A percentile compares a stretch with the other conserved stretches of the same genome.
phyloP scores from a whole-genome alignment of 768 basidiomycete species.

The Pleurotus sapidus region DNA sequence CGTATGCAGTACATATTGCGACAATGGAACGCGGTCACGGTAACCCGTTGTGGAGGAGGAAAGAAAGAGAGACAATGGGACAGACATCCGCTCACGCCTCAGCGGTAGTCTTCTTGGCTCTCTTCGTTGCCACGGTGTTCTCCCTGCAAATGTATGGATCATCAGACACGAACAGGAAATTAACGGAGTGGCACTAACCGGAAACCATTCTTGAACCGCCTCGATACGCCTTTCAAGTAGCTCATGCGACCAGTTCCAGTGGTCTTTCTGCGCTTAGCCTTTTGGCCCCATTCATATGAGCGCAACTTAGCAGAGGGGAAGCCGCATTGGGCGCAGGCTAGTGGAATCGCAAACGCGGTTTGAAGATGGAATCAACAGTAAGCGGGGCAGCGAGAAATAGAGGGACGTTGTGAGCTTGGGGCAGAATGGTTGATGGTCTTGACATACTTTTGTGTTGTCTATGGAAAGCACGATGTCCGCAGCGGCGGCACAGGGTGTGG shows the following conservation, averaged over 20 bases:
- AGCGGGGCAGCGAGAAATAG: neutral
- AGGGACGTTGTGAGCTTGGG: neutral
- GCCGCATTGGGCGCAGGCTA: slow-evolving; percentile 94
- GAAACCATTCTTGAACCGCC: slow-evolving; percentile 99
- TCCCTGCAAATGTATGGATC: slow-evolving; percentile 47
- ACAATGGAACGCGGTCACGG: neutral
- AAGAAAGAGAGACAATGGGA: neutral
- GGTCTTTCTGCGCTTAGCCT: slow-evolving; percentile 99
- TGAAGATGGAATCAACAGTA: neutral
- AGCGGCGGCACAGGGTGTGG: slow-evolving; percentile 96
- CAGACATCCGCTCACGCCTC: slow-evolving; percentile 27
- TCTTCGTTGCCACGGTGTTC: slow-evolving; percentile 90
- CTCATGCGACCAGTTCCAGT: slow-evolving; percentile 97
- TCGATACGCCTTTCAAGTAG: slow-evolving; percentile 88
- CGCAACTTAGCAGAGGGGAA: slow-evolving; percentile 95
- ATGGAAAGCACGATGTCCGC: slow-evolving; percentile 95
- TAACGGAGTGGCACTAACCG: slow-evolving; percentile 40
- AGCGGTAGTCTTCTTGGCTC: slow-evolving; percentile 55
- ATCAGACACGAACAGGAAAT: neutral
- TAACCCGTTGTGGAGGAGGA: neutral
- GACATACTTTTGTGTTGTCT: slow-evolving; percentile 94
- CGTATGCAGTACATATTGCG: slow-evolving; percentile 8
- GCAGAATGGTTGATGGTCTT: neutral
- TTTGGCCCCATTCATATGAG: slow-evolving; percentile 97
- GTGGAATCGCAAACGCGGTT: no score